Evolutionary conservation across 78 protist genomes (phyloP), one percentile per base, ranked within the genome.

Genomic region (Dictyostelium capitatum): DNA sequence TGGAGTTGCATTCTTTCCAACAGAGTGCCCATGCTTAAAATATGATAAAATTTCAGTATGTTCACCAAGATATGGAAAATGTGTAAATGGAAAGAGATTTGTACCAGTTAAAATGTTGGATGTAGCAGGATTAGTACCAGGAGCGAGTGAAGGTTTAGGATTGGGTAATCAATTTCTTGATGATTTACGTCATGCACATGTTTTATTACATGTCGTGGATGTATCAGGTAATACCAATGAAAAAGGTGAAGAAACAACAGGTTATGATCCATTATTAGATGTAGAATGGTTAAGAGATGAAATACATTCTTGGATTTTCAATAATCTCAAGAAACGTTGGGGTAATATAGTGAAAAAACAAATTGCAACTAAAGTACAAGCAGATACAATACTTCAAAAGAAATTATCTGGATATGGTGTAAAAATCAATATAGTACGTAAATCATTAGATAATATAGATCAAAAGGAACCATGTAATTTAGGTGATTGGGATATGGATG

Each of bases 51-150:
- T 54, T 3, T 28, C 46, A 11, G 11, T 23, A 5, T 95, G 97
- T 64, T 20, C 46, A 54, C 97, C 97, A 17, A 73, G 95, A 51
- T 95, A 95, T 70, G 97, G 97, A 9, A 6, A 25, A 17, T 94
- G 93, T 91, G 70, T 79, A 8, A 72, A 84, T 11, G 95, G 96
- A 19, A 17, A 19, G 6, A 82, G 98, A 20, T 83, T 9, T 69
- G 48, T 95, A 19, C 98, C 97, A 7, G 92, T 96, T 41, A 82
- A 37, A 37, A 57, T 97, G 82, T 65, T 78, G 10, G 99, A 97
- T 77, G 98, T 97, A 1, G 99, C 99, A 1, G 99, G 99, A 7
- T 93, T 97, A 11, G 97, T 97, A 20, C 99, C 98, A 0, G 99
- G 99, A 10, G 99, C 98, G 43, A 85, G 89, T 47, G 85, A 83